Percentiles rank a stretch among this genome's conserved stretches.
These are phyloP conservation scores for Penicillium parvum DNA, from an alignment of 495 filamentous ascomycete genomes.

Conservation along the genomic window DNA sequence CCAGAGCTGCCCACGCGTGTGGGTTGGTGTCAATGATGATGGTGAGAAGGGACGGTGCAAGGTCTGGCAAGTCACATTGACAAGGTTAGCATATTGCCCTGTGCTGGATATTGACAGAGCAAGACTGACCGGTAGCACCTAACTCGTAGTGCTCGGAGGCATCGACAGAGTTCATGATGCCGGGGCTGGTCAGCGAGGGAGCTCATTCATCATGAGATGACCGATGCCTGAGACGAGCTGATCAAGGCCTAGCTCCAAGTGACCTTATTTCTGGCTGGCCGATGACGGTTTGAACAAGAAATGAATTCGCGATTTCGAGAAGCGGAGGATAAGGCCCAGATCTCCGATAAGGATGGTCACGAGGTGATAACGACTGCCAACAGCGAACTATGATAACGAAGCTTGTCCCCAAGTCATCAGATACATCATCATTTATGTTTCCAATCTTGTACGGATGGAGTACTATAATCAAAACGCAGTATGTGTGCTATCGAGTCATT, in stretches of 20 bases:
- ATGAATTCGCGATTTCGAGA: no score
- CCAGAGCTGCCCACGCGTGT: constrained; percentile 81
- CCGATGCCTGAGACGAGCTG: constrained; percentile 2
- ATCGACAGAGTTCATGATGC: constrained; percentile 80
- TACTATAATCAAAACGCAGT: no score
- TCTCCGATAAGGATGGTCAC: constrained; percentile 19
- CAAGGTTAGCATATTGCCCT: neutral
- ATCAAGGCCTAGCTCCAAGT: neutral
- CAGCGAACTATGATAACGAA: no score
- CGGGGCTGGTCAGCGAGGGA: constrained; percentile 5
- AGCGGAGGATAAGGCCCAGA: constrained; percentile 7
- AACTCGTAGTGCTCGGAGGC: constrained; percentile 80
- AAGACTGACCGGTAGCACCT: constrained; percentile 21
- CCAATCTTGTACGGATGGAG: neutral
- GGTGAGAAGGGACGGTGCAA: constrained; percentile 79
- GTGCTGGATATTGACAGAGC: neutral
- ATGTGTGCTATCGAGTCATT: no score
- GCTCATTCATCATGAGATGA: constrained; percentile 12
- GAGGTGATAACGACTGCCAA: constrained; percentile 16
- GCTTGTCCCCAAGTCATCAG: neutral
- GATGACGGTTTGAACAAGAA: no score
- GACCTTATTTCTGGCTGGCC: no score
- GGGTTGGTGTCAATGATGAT: constrained; percentile 97
- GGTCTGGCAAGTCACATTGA: constrained; percentile 39
- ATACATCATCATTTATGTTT: neutral